Percentiles rank a stretch among this genome's conserved stretches.
Conservation (phyloP, 116 monocot species). For the Cymodocea nodosa region DNA sequence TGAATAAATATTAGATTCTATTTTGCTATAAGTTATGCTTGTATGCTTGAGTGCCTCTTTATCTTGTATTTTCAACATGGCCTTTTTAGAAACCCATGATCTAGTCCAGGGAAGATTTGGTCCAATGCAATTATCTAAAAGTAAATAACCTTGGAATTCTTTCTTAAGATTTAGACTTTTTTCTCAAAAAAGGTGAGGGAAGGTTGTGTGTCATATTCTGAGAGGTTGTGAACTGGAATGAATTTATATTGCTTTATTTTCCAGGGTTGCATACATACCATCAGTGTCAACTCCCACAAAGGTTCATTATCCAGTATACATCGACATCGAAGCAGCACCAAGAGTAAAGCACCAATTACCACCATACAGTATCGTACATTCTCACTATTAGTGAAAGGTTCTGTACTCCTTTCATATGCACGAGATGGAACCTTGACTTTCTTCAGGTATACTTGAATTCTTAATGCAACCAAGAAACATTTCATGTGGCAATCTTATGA, state of each 20-base stretch:
- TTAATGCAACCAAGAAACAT: background rate
- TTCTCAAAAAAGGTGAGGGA: no score
- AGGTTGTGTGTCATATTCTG: no score
- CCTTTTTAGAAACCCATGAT: background rate
- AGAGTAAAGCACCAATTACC: slow-evolving; percentile 61
- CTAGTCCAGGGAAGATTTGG: no score
- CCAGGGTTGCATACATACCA: slow-evolving; percentile 83
- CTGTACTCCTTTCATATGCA: slow-evolving; percentile 82
- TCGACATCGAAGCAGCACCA: slow-evolving; percentile 52
- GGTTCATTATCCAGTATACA: slow-evolving; percentile 83
- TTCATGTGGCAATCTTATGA: no score
- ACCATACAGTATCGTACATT: slow-evolving; percentile 90
- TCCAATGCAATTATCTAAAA: no score
- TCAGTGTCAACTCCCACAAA: slow-evolving; percentile 70
- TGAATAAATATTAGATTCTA: background rate
- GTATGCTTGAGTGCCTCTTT: background rate
- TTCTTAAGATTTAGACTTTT: no score
- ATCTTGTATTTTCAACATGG: background rate
- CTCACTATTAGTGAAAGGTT: slow-evolving; percentile 69
- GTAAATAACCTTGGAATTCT: no score
- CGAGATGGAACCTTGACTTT: slow-evolving; percentile 89
- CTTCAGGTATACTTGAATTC: slow-evolving; percentile 45
- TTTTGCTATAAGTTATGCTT: background rate
- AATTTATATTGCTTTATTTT: background rate
- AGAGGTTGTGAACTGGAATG: no score